Evolutionary conservation across 208 protist genomes (phyloP).

Genomic region (Acanthamoeba triangularis): DNA sequence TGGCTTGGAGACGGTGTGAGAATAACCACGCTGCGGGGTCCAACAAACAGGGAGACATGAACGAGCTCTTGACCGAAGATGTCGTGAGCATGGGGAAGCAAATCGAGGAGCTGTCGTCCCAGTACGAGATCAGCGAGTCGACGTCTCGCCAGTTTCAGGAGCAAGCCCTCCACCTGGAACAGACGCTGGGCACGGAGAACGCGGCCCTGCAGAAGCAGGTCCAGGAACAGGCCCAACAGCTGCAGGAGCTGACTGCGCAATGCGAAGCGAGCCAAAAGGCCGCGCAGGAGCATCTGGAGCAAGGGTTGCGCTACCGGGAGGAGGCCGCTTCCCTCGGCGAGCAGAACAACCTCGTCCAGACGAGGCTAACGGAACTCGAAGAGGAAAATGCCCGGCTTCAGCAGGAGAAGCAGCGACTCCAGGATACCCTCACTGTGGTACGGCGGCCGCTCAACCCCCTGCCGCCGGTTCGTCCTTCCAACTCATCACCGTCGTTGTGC

Average conservation of each 20-base stretch:
- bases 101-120: background rate
- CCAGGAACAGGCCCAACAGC: background rate
- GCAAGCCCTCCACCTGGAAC: background rate
- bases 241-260: background rate
- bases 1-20: background rate
- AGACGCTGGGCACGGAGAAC: conserved; percentile 12
- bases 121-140: conserved; percentile 68
- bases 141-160: conserved; percentile 37
- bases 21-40: background rate
- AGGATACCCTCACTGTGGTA: conserved; percentile 28
- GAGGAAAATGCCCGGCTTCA: background rate
- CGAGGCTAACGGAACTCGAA: conserved; percentile 10
- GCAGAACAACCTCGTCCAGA: background rate
- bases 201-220: background rate
- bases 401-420: conserved; percentile 3
- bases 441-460: no score
- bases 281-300: background rate
- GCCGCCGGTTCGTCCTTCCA: background rate
- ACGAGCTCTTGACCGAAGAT: conserved; percentile 74
- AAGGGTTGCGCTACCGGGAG: background rate
- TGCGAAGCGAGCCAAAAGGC: background rate
- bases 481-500: background rate
- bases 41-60: conserved; percentile 3
- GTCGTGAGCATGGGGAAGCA: conserved; percentile 31
- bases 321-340: background rate